Evolutionary conservation across 129 eudicot species (phyloP), one percentile per base, ranked within the genome.

Genomic region (Escallonia herrerae): DNA sequence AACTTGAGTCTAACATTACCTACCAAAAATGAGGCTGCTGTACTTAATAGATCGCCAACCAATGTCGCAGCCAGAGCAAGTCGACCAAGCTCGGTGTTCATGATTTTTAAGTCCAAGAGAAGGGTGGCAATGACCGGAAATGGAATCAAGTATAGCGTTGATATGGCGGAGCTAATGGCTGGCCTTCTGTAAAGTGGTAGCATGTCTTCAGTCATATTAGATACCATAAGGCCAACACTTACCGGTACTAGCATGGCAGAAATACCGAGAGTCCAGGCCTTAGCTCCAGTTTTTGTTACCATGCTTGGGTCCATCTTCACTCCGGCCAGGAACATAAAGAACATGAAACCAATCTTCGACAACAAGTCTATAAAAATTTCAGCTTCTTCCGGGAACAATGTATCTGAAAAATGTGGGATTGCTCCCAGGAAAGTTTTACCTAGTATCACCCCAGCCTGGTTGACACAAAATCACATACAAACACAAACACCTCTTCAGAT

Each of bases 31-130:
- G 42, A 15, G 3, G 9, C 33, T 2, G 70, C 15, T 11, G 64
- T 47, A 66, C 63, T 54, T 4, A 77, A n/a, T 6, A 82, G 47
- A 68, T 82, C 80, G 40, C 76, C 63, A 11, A 82, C 72, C 45
- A 82, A 64, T 2, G 83, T 59, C 0, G 83, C 52, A 3, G 87
- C 73, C 68, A 82, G 49, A 4, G 83, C 75, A 15, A 82, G 81
- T 14, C 83, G 78, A 41, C 87, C 87, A 8, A 82, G 80, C 78
- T 82, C 87, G 8, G 83, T 48, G 62, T 82, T 82, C 73, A 78
- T 82, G 58, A 82, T 78, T 56, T 78, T 78, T 12, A 82, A 76
- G 72, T 82, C 83, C n/a, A 82, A 58, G 15, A 82, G 80, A 65
- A 82, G 66, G 22, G 54, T 13, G 10, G 78, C 78, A 56, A 78